Conservation (phyloP, 129 eudicot species). For the Sambucus nigra region DNA sequence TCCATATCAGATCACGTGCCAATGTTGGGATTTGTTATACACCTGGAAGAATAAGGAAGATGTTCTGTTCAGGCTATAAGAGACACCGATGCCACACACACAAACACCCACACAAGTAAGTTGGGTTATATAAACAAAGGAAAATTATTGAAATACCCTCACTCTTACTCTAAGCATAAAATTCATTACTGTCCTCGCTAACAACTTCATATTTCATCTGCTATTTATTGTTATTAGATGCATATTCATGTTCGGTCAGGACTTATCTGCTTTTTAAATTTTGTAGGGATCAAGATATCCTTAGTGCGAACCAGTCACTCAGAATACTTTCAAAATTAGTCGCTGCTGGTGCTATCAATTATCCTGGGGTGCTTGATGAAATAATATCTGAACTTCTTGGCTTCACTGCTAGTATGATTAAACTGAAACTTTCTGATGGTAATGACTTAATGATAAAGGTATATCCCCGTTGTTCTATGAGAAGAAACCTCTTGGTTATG, state of each 20-base stretch:
- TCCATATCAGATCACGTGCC: too few species aligned
- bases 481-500: neutral
- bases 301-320: conserved; percentile 56
- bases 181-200: too few species aligned
- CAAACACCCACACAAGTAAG: too few species aligned
- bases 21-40: too few species aligned
- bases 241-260: neutral
- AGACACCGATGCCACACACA: too few species aligned
- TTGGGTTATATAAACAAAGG: too few species aligned
- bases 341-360: conserved; percentile 73
- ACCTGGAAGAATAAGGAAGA: too few species aligned
- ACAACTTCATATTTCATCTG: too few species aligned
- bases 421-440: conserved; percentile 29
- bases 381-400: conserved; percentile 60
- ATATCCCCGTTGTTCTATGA: conserved; percentile 7
- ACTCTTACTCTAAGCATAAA: too few species aligned
- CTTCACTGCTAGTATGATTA: conserved; percentile 44
- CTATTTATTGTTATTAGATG: neutral
- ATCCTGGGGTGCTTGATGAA: conserved; percentile 63
- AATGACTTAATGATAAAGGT: conserved; percentile 72
- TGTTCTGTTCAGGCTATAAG: too few species aligned
- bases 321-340: conserved; percentile 72
- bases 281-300: conserved; percentile 66
- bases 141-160: too few species aligned
- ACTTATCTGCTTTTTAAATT: conserved; percentile 1